Percentiles rank a stretch among this genome's conserved stretches.
Conservation (phyloP, 1,284 basidiomycete species). For the Stereum hirsutum region DNA sequence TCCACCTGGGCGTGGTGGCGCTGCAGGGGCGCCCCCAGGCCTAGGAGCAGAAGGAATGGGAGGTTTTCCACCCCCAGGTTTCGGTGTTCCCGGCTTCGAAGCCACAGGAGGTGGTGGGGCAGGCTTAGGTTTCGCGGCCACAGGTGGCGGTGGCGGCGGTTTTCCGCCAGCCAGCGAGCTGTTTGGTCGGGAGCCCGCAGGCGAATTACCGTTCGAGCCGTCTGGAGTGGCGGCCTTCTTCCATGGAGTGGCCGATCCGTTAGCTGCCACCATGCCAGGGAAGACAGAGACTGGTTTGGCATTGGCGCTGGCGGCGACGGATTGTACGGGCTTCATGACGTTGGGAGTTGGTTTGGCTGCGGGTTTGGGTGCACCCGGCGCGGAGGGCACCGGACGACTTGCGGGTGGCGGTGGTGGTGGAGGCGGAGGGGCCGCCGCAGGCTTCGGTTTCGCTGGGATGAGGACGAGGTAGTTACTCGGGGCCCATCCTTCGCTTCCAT, state of each 20-base stretch:
- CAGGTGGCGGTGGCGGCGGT: constrained; percentile 44
- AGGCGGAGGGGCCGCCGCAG: constrained; percentile 53
- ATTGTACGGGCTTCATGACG: constrained; percentile 23
- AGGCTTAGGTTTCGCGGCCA: constrained; percentile 37
- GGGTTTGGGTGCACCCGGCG: constrained; percentile 21
- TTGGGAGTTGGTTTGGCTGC: constrained; percentile 27
- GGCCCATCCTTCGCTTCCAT: constrained; percentile 84
- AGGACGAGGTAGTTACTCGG: constrained; percentile 91
- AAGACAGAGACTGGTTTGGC: constrained; percentile 70
- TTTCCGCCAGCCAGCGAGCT: constrained; percentile 41
- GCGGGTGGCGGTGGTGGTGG: constrained; percentile 35
- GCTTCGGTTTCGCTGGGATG: constrained; percentile 51
- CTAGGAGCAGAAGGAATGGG: constrained; percentile 11
- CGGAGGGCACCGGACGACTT: constrained; percentile 18
- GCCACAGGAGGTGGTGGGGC: constrained; percentile 24
- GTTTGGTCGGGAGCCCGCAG: constrained; percentile 44
- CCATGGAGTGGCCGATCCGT: constrained; percentile 67
- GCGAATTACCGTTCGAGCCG: constrained; percentile 30
- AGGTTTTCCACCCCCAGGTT: constrained; percentile 26
- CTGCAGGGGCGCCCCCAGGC: constrained; percentile 10
- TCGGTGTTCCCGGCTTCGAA: constrained; percentile 24
- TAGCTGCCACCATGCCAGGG: constrained; percentile 55
- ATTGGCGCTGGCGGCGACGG: constrained; percentile 41
- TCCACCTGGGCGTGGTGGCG: constrained; percentile 20
- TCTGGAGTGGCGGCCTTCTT: constrained; percentile 40